Base-by-base conservation (phyloP, 2,329 filamentous ascomycete genomes). In the Aspergillus puulaauensis region DNA sequence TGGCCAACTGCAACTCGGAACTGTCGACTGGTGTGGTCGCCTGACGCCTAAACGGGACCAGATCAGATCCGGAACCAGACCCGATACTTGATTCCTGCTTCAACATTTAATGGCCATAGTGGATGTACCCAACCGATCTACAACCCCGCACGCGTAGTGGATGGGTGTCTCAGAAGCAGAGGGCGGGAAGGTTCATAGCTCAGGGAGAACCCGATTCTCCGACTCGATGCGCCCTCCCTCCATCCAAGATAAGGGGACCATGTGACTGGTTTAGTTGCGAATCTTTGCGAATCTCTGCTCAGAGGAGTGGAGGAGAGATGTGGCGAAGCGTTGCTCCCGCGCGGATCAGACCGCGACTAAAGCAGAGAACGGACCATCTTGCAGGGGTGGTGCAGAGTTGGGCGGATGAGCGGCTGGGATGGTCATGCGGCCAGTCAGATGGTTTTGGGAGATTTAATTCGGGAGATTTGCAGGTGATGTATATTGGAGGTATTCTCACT, bases 271-370 rank as follows among this genome's bases (percentile, higher is more conserved):
- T 37, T 31, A 31, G 27, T 27, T 9, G 24, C 21, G 21, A 21
- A 21, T 21, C 21, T 21, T 21, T 21, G 11, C 31, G 31, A 8
- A 33, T 33, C 11, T 12, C 31, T 33, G 7, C 31, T 12, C 6
- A 8, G 31, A 33, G 21, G 3, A 21, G 21, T 21, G 21, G 21
- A 21, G 21, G 21, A 21, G 21, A 31, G 9, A 24, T 9, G 19
- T 33, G 14, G 24, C 27, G 11, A 9, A 50, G 17, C 21, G 12
- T 37, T 50, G 33, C 35, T 19, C 14, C 33, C 24, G 17, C 12
- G 35, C 52, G 52, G 52, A 54, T 54, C 43, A 40, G 21, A 37
- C 44, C 52, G 52, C 33, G 33, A 54, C 52, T 54, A 54, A 49
- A 43, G 44, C 23, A 41, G 21, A 48, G 35, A 19, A 54, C 41